Conservation (phyloP, 345 rosid species). For the Tarenaya hassleriana region DNA sequence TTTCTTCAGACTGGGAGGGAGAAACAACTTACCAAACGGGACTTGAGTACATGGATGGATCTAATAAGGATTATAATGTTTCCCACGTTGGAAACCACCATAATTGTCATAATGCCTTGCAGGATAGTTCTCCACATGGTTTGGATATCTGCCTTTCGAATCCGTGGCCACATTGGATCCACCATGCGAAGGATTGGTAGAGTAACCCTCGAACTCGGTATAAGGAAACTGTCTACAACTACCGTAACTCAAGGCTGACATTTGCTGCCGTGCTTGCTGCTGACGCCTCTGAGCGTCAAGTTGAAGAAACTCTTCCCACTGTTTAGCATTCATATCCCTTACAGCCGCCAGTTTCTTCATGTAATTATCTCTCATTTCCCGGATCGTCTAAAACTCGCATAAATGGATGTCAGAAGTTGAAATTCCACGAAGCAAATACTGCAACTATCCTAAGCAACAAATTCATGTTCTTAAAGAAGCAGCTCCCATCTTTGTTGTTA, state of each 20-base stretch:
- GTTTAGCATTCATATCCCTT: conserved; percentile 61
- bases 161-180: conserved; percentile 48
- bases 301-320: conserved; percentile 85
- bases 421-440: too few relatives aligned
- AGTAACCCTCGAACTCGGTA: conserved; percentile 51
- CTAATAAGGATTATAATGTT: too few relatives aligned
- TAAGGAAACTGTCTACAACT: conserved; percentile 68
- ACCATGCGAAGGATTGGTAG: conserved; percentile 45
- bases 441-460: too few relatives aligned
- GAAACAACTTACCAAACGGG: too few relatives aligned
- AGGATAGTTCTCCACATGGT: conserved; percentile 56
- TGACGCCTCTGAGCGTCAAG: conserved; percentile 74
- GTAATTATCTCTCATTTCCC: conserved; percentile 86
- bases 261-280: conserved; percentile 54
- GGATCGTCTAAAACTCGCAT: conserved; percentile 56
- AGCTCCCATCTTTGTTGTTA: too few relatives aligned
- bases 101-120: conserved; percentile 64
- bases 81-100: conserved; percentile 55
- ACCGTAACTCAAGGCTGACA: conserved; percentile 49
- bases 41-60: too few relatives aligned
- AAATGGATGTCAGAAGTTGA: conserved; percentile 37
- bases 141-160: conserved; percentile 55
- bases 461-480: too few relatives aligned
- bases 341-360: conserved; percentile 58
- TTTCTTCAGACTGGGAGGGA: too few relatives aligned